A percentile compares a stretch with the other conserved stretches of the same genome.
These are phyloP conservation scores for Endoconidiophora laricicola DNA, from an alignment of 2,329 filamentous ascomycete species.

Conservation along the genomic window DNA sequence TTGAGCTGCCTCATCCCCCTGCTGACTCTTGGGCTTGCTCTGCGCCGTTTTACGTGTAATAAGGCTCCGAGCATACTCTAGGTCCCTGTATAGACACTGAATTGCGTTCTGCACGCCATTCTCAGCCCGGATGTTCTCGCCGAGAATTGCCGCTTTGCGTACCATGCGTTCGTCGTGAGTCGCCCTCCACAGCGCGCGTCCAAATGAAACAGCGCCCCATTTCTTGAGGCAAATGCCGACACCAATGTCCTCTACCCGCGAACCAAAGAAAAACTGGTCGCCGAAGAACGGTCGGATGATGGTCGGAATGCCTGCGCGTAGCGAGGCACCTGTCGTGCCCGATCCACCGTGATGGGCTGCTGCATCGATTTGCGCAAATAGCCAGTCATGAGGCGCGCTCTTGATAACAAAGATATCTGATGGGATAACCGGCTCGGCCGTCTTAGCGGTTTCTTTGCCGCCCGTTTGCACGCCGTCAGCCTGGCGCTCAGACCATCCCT, in stretches of 20 bases:
- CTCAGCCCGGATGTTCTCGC: slow-evolving; percentile 80
- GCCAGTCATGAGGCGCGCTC: slow-evolving; percentile 87
- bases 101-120: slow-evolving; percentile 82
- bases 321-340: slow-evolving; percentile 83
- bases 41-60: slow-evolving; percentile 42
- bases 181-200: slow-evolving; percentile 76
- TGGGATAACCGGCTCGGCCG: slow-evolving; percentile 51
- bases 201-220: slow-evolving; percentile 73
- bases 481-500: slow-evolving; percentile 85
- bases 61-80: slow-evolving; percentile 78
- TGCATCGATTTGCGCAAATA: slow-evolving; percentile 86
- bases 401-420: slow-evolving; percentile 76
- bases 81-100: slow-evolving; percentile 81
- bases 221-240: slow-evolving; percentile 82
- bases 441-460: slow-evolving; percentile 27
- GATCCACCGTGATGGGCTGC: slow-evolving; percentile 89
- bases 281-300: slow-evolving; percentile 96
- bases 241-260: slow-evolving; percentile 76
- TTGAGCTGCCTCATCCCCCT: slow-evolving; percentile 28
- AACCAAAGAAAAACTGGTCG: slow-evolving; percentile 92
- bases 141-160: slow-evolving; percentile 62
- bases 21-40: slow-evolving; percentile 21
- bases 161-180: slow-evolving; percentile 88
- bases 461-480: slow-evolving; percentile 24
- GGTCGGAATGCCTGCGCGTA: slow-evolving; percentile 80